Percentiles rank a stretch among this genome's conserved stretches.
phyloP scores from a whole-genome alignment of 2,329 filamentous ascomycete species.

The Alternaria dauci region DNA sequence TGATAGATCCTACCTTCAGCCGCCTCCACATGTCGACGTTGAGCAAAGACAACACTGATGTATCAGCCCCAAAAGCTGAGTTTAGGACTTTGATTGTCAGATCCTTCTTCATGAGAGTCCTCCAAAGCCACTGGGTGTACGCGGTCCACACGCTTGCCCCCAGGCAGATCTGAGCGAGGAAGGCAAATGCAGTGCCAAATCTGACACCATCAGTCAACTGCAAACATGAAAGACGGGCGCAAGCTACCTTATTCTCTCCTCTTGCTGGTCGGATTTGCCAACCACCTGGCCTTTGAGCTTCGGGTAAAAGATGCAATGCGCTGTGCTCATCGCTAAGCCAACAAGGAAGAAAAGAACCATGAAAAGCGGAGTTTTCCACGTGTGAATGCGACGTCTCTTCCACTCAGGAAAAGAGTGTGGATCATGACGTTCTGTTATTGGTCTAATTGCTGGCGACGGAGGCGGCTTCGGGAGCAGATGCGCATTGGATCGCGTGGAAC shows the following conservation, averaged over 20 bases:
- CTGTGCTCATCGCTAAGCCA: neutral
- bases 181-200: constrained; percentile 4
- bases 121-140: neutral
- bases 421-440: neutral
- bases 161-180: constrained; percentile 4
- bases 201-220: neutral
- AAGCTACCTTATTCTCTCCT: neutral
- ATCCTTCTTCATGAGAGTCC: neutral
- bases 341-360: neutral
- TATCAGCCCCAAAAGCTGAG: neutral
- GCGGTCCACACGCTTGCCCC: constrained; percentile 1
- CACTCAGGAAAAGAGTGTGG: neutral
- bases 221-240: neutral
- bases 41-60: neutral
- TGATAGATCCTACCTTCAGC: neutral
- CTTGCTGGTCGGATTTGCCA: neutral
- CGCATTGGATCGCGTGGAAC: neutral
- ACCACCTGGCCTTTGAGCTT: neutral
- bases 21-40: constrained; percentile 1
- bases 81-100: neutral
- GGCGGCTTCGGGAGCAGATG: neutral
- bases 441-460: neutral
- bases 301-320: constrained; percentile 1
- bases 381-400: neutral
- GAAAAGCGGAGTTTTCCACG: neutral